Evolutionary conservation across 345 rosid genomes (phyloP), one percentile per base, ranked within the genome.

Genomic region (Rhodamnia rubescens): DNA sequence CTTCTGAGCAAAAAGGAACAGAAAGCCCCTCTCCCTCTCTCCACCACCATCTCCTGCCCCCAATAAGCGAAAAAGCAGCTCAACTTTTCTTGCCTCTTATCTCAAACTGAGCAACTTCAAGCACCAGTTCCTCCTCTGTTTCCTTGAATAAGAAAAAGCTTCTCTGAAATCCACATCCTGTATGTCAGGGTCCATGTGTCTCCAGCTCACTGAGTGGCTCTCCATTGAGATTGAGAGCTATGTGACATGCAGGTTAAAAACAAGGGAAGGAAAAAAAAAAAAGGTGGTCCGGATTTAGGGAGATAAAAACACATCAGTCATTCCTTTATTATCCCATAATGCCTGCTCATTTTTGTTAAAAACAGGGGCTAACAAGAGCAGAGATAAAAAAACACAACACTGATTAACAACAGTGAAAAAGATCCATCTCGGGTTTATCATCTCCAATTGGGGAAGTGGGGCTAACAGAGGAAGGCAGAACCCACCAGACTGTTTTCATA

Each of bases 101-200:
- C 80, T 47, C 80, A 74, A 81, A 32, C 83, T 53, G 84, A 82
- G 87, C 85, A 74, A 64, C 87, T 85, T 90, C 83, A 53, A 85
- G 88, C 57, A 57, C 84, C 89, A 64, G 81, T 59, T 85, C 56
- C 69, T 22, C 81, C 86, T 80, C 75, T 87, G 88, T 82, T 86
- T 87, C 86, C 82, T 36, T 86, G 85, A 53, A 85, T 55, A 86
- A 86, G 87, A 89, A 85, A 90, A 85, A 87, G 86, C 83, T 87
- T 86, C 90, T 86, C 89, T 92, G 89, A 91, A 90, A 87, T 88
- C 89, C 92, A 87, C 87, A 88, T 85, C 85, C 88, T 80, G 86
- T 36, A 42, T 90, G 93, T 91, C 93, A 91, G 93, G 86, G 89
- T 90, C 93, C 95, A 91, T 92, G 92, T 88, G 92, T 90, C 89